Conservation (phyloP, 768 basidiomycete genomes). For the Lyophyllum semitale region DNA sequence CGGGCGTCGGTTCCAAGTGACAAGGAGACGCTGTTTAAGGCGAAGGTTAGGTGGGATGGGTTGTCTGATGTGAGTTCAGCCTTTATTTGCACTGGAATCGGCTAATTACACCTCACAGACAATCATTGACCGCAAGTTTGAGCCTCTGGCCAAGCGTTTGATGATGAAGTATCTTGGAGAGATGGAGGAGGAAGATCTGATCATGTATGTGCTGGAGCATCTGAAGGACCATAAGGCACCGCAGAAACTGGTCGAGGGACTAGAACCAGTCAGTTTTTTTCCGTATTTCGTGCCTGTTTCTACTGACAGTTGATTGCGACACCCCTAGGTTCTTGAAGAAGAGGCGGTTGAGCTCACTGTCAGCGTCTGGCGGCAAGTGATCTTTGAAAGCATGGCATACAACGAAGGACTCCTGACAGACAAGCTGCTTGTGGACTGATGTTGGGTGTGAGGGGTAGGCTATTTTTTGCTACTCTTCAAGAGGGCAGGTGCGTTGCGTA, state of each 20-base stretch:
- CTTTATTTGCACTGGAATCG: not conserved
- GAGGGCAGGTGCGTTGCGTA: constrained; percentile 64
- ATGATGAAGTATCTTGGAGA: constrained; percentile 91
- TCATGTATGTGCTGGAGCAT: constrained; percentile 93
- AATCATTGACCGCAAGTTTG: constrained; percentile 83
- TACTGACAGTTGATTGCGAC: constrained; percentile 4
- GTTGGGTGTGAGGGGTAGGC: constrained; percentile 18
- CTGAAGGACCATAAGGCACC: constrained; percentile 89
- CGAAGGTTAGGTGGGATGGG: constrained; percentile 91
- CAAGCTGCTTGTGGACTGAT: constrained; percentile 76
- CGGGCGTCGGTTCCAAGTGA: constrained; percentile 73
- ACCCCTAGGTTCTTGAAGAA: constrained; percentile 81
- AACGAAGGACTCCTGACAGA: constrained; percentile 88
- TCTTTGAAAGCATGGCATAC: constrained; percentile 95
- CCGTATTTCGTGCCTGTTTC: not conserved
- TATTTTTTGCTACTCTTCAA: constrained; percentile 29
- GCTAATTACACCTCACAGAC: constrained; percentile 43
- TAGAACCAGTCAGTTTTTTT: constrained; percentile 78
- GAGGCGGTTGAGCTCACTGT: constrained; percentile 82
- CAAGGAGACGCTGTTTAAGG: constrained; percentile 77
- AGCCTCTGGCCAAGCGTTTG: constrained; percentile 77
- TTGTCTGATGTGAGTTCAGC: constrained; percentile 71
- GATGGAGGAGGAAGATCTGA: constrained; percentile 89
- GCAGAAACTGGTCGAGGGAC: constrained; percentile 81
- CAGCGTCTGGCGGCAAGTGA: constrained; percentile 87